These are phyloP conservation scores for Saccharomyces pastorianus DNA, from an alignment of 1,139 yeast genomes.

Conservation along the genomic window DNA sequence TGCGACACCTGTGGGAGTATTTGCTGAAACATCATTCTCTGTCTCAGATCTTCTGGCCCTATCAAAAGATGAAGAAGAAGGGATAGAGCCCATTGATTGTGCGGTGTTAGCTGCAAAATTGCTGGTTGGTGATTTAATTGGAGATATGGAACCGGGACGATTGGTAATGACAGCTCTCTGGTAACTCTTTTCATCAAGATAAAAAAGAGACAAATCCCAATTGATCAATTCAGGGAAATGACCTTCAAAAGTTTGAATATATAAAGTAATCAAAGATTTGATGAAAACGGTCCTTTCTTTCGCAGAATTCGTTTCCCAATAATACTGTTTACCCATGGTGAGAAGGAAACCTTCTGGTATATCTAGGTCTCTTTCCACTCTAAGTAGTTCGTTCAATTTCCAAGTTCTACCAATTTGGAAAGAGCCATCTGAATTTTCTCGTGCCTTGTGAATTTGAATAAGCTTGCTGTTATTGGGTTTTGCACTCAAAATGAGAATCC, in stretches of 20 bases:
- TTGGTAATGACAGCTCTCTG: slow-evolving; percentile 24
- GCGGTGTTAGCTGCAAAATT: background rate
- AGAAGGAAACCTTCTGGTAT: slow-evolving; percentile 53
- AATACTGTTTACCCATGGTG: slow-evolving; percentile 68
- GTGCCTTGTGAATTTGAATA: slow-evolving; percentile 76
- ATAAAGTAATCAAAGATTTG: slow-evolving; percentile 54
- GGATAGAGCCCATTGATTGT: background rate
- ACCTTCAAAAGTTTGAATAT: slow-evolving; percentile 61
- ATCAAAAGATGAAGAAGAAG: background rate
- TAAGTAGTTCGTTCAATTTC: slow-evolving; percentile 67
- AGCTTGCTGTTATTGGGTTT: slow-evolving; percentile 48
- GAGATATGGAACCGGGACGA: slow-evolving; percentile 2
- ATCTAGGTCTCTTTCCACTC: slow-evolving; percentile 45
- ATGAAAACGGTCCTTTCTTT: slow-evolving; percentile 61
- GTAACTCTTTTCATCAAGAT: slow-evolving; percentile 33
- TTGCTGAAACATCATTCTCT: background rate
- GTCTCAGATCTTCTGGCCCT: background rate
- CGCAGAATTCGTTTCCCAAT: slow-evolving; percentile 72
- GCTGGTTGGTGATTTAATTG: slow-evolving; percentile 4
- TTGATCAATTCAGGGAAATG: slow-evolving; percentile 53
- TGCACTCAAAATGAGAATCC: slow-evolving; percentile 41
- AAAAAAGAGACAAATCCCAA: slow-evolving; percentile 37
- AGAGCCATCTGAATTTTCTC: slow-evolving; percentile 63
- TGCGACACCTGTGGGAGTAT: background rate
- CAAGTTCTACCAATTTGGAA: slow-evolving; percentile 92